Percentiles rank a stretch among this genome's conserved stretches.
These are phyloP conservation scores for Epicoccum sorghinum DNA, from an alignment of 2,329 filamentous ascomycete species.

Conservation along the genomic window DNA sequence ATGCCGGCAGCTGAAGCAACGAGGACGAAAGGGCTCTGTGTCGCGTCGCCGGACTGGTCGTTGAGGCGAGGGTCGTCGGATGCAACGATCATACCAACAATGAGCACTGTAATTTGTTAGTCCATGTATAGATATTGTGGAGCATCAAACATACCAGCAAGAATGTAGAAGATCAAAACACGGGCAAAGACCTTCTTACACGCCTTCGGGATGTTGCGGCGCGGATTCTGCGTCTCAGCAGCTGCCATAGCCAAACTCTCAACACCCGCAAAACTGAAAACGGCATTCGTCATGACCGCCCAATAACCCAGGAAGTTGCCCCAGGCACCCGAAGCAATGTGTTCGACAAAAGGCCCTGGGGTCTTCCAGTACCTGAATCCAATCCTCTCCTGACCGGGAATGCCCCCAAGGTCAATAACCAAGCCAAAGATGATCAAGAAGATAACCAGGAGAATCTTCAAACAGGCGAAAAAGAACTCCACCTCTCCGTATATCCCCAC, in stretches of 20 bases:
- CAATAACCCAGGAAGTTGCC: constrained; percentile 68
- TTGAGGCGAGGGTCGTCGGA: constrained; percentile 57
- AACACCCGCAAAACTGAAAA: constrained; percentile 36
- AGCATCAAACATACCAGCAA: constrained; percentile 29
- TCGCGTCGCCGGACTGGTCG: constrained; percentile 48
- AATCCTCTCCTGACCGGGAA: constrained; percentile 33
- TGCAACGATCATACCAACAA: constrained; percentile 63
- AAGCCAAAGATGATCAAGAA: constrained; percentile 37
- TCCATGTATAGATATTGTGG: neutral
- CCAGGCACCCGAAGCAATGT: constrained; percentile 59
- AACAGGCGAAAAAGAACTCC: constrained; percentile 56
- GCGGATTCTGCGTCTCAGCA: constrained; percentile 40
- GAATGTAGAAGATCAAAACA: constrained; percentile 60
- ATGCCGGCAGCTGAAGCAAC: constrained; percentile 71
- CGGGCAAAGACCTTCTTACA: constrained; percentile 60
- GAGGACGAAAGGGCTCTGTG: constrained; percentile 58
- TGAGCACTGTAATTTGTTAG: constrained; percentile 46
- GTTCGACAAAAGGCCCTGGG: constrained; percentile 59
- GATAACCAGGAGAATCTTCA: constrained; percentile 50
- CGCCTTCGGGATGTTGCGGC: constrained; percentile 57
- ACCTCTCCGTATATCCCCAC: constrained; percentile 48
- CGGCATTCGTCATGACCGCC: constrained; percentile 59
- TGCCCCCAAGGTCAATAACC: constrained; percentile 38
- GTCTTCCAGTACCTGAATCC: constrained; percentile 73
- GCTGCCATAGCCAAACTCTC: constrained; percentile 39